Percentiles rank a stretch among this genome's conserved stretches.
phyloP scores from a whole-genome alignment of 139 green algal genomes.

The Ulvella scutata region DNA sequence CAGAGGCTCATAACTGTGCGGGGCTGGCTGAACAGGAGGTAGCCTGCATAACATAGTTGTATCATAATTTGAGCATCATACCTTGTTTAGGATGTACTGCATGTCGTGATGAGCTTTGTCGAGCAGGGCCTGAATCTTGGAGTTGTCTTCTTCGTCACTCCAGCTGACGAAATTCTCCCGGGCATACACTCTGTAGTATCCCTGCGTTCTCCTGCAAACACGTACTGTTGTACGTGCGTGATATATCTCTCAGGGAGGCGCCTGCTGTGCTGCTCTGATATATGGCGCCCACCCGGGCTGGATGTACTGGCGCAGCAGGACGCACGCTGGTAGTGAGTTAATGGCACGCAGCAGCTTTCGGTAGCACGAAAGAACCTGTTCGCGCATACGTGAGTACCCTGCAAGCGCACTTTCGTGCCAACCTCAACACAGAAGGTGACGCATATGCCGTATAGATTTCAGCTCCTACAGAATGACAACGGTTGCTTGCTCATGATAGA shows the following conservation, averaged over 20 bases:
- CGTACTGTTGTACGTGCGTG: background rate
- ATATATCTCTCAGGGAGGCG: background rate
- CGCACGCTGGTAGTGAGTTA: background rate
- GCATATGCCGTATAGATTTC: background rate
- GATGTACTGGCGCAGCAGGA: background rate
- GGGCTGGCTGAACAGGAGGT: background rate
- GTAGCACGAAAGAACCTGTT: background rate
- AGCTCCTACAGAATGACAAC: background rate
- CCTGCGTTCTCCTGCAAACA: constrained; percentile 6
- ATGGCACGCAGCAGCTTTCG: background rate
- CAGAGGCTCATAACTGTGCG: constrained; percentile 1
- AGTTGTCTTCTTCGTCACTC: constrained; percentile 20
- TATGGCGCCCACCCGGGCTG: background rate
- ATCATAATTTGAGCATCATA: background rate
- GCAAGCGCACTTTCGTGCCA: background rate
- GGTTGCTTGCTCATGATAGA: background rate
- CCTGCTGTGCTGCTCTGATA: background rate
- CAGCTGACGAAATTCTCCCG: constrained; percentile 17
- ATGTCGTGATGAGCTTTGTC: constrained; percentile 14
- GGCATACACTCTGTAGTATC: constrained; percentile 19
- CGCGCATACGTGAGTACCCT: background rate
- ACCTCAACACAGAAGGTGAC: background rate
- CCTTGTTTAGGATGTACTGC: constrained; percentile 31
- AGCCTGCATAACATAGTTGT: background rate
- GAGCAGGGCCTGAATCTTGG: constrained; percentile 17